Percentiles rank a stretch among this genome's conserved stretches.
These are phyloP conservation scores for Aegilops longissima DNA, from an alignment of 176 grass and related monocot genomes.

Conservation along the genomic window DNA sequence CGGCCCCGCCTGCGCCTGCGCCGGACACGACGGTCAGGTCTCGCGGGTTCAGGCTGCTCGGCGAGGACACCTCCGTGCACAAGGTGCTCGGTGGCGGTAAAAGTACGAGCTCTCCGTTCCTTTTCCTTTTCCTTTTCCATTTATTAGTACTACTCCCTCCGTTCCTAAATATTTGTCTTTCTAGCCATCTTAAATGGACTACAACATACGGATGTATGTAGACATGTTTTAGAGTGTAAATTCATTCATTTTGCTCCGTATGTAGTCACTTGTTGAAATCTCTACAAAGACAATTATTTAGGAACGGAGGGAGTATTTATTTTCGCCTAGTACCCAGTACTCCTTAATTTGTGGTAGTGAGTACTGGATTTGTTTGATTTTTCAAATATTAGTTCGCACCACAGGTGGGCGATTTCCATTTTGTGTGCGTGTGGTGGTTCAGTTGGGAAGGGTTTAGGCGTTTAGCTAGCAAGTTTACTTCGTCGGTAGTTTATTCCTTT, in stretches of 20 bases:
- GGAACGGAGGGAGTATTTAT: no score
- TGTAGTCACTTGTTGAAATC: no score
- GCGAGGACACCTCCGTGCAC: slow-evolving; percentile 79
- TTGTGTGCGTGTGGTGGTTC: background rate
- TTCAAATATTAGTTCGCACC: background rate
- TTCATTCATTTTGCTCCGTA: no score
- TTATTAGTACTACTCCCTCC: background rate
- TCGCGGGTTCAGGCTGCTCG: slow-evolving; percentile 60
- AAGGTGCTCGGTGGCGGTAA: slow-evolving; percentile 78
- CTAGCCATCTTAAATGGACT: no score
- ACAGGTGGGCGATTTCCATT: background rate
- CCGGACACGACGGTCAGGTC: slow-evolving; percentile 25
- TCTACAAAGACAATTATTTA: no score
- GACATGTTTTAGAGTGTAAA: no score
- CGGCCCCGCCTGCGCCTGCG: background rate
- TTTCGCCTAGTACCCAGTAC: background rate
- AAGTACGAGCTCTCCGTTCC: slow-evolving; percentile 33
- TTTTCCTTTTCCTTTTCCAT: background rate
- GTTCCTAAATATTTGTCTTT: no score
- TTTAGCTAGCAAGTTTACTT: background rate
- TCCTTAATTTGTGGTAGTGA: background rate
- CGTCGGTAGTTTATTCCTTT: background rate
- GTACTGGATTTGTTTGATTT: background rate
- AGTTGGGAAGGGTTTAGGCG: background rate
- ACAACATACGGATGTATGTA: no score